Base-by-base conservation (phyloP, 768 basidiomycete species). In the Pulveroboletus sp. region DNA sequence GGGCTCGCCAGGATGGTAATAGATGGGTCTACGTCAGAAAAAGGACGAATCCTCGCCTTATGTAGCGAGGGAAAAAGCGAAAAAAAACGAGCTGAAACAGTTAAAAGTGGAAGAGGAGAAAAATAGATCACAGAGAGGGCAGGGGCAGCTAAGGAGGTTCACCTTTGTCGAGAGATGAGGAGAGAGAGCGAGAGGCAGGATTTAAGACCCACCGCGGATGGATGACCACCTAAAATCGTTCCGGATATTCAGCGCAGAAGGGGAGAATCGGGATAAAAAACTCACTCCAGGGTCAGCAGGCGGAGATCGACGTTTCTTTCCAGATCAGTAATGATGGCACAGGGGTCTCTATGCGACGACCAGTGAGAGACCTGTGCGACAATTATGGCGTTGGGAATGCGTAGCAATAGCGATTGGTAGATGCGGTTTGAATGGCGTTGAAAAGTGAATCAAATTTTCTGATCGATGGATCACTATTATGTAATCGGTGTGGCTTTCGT, bases 241-340 rank as follows among this genome's bases (percentile, higher is more conserved):
- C 50, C 52, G 45, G 50, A 42, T 35, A 38, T 42, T 58, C 45
- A 60, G 45, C 59, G 20, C 47, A 59, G 51, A 34, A 47, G 59
- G 53, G 31, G 43, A 47, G 32, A 49, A 40, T 47, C 53, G 51
- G 60, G 59, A 58, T 57, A 57, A 52, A 53, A 49, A 16, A 66
- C 85, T 58, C 53, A 89, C 87, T 79, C 80, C 67, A 83, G 80
- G 83, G 84, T 83, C 84, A 87, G 69, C 67, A 87, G 76, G 77
- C 87, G 86, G 68, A 89, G 83, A 75, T 89, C 86, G 69, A 71
- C 77, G 72, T 87, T 87, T 74, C 82, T 80, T 76, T 75, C 72
- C 67, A 86, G 84, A 79, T 81, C 80, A 81, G 80, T 75, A 85
- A 87, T 88, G 67, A 64, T 87, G 81, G 69, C 66, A 50, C 58